Evolutionary conservation across 1,284 basidiomycete genomes (phyloP), one percentile per base, ranked within the genome.

Genomic region (Clitocybe nebularis): DNA sequence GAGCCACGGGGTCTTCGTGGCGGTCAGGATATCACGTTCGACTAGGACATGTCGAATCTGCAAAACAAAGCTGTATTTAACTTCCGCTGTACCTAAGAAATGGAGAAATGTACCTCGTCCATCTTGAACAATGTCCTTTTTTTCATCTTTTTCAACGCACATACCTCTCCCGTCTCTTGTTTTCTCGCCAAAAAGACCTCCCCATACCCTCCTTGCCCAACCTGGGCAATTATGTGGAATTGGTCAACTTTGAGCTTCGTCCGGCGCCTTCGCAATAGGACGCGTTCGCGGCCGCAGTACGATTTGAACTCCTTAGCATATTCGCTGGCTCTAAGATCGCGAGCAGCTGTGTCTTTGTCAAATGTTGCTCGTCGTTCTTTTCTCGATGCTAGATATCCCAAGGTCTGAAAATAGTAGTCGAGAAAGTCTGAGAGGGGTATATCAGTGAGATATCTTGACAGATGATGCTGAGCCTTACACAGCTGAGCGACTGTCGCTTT

Each of bases 191-290:
- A 72, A 61, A 87, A 97, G 21, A 97, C 93, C 51, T 96, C 93
- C 6, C 94, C 94, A 65, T 96, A 97, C 1, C 93, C 93, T 14
- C 93, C 94, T 68, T 97, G 94, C 1, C 94, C 93, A 38, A 97
- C 91, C 60, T 97, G 94, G 1, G 92, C 91, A 53, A 97, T 93
- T 62, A 96, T 95, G 57, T 94, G 86, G 58, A 95, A 96, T 59
- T 93, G 86, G 46, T 96, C 87, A 26, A 96, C 79, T 48, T 81
- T 77, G 40, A 95, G 73, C 64, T 95, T 94, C 13, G 89, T 84
- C 32, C 92, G 77, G 14, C 93, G 79, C 53, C 89, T 85, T 41
- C 93, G 77, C n/a, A 97, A 74, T 2, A 95, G 61, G 2, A 93
- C 92, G 23, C 93, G 86, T 65, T 97, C 93, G 26, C 93, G 79